Evolutionary conservation across 2,329 filamentous ascomycete genomes (phyloP).

Genomic region (Calycina herbarum): DNA sequence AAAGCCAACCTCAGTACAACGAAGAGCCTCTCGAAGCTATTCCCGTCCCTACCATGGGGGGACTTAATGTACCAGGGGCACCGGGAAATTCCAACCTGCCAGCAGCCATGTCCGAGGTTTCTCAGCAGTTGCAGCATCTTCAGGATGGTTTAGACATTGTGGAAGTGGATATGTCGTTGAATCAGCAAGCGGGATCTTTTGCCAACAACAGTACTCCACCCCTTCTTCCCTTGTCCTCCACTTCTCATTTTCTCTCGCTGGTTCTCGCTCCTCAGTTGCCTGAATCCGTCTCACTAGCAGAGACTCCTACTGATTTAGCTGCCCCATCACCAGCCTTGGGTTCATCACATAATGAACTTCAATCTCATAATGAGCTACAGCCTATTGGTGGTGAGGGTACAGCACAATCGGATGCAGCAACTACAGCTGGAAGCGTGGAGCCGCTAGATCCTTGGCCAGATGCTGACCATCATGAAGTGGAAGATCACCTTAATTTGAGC

Average conservation of each 20-base stretch:
- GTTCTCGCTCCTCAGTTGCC: neutral
- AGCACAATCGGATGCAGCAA: slow-evolving; percentile 11
- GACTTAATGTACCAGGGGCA: neutral
- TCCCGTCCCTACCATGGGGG: neutral
- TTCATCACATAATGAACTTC: slow-evolving; percentile 5
- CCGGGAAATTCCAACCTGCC: slow-evolving; percentile 23
- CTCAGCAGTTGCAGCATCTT: slow-evolving; percentile 35
- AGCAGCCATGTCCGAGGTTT: slow-evolving; percentile 33
- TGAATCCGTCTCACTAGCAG: neutral
- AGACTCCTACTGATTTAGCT: slow-evolving; percentile 8
- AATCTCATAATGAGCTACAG: slow-evolving; percentile 7
- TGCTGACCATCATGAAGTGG: slow-evolving; percentile 36
- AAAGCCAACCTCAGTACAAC: neutral
- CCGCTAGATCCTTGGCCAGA: slow-evolving; percentile 19
- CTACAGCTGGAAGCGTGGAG: neutral
- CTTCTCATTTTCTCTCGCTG: slow-evolving; percentile 9
- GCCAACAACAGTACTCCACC: slow-evolving; percentile 33
- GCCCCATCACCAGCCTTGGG: neutral
- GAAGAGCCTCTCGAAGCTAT: slow-evolving; percentile 8
- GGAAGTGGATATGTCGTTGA: slow-evolving; percentile 22
- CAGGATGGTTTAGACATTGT: slow-evolving; percentile 35
- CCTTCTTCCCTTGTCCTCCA: slow-evolving; percentile 29
- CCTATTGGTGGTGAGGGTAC: neutral
- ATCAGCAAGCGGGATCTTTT: slow-evolving; percentile 25
- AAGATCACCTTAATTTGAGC: slow-evolving; percentile 47